phyloP scores from a whole-genome alignment of 2,329 filamentous ascomycete species.

The Arthrinium phaeospermum region DNA sequence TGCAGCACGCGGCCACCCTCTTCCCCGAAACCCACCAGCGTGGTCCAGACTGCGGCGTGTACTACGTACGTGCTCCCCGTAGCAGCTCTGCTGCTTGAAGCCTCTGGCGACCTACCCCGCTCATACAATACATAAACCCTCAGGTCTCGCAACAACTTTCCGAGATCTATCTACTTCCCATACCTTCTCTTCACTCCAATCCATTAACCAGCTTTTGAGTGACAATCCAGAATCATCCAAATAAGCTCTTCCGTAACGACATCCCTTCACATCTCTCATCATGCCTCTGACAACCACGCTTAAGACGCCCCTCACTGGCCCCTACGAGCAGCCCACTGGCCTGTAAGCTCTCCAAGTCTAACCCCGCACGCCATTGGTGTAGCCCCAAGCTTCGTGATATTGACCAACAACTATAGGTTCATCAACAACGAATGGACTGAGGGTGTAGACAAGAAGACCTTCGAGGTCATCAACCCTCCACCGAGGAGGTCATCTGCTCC shows the following conservation, averaged over 20 bases:
- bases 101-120: not conserved
- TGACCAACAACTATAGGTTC: conserved; percentile 59
- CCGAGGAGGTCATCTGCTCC: conserved; percentile 82
- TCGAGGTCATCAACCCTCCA: conserved; percentile 89
- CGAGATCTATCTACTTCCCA: not conserved
- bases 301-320: conserved; percentile 69
- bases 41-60: not conserved
- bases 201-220: conserved; percentile 14
- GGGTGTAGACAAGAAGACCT: conserved; percentile 84
- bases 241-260: not conserved
- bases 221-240: conserved; percentile 5
- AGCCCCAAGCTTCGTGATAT: not conserved
- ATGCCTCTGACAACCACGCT: conserved; percentile 64
- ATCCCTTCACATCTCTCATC: conserved; percentile 28
- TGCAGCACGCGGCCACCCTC: conserved; percentile 3
- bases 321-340: conserved; percentile 65
- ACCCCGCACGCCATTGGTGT: not conserved
- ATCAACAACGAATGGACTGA: conserved; percentile 94
- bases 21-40: conserved; percentile 12
- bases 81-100: not conserved
- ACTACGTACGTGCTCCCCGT: not conserved
- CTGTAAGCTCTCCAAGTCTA: conserved; percentile 54
- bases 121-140: conserved; percentile 16
- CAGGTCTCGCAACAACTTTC: conserved; percentile 5
- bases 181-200: not conserved